These are phyloP conservation scores for Eutrema yunnanense DNA, from an alignment of 345 rosid species.

Conservation along the genomic window DNA sequence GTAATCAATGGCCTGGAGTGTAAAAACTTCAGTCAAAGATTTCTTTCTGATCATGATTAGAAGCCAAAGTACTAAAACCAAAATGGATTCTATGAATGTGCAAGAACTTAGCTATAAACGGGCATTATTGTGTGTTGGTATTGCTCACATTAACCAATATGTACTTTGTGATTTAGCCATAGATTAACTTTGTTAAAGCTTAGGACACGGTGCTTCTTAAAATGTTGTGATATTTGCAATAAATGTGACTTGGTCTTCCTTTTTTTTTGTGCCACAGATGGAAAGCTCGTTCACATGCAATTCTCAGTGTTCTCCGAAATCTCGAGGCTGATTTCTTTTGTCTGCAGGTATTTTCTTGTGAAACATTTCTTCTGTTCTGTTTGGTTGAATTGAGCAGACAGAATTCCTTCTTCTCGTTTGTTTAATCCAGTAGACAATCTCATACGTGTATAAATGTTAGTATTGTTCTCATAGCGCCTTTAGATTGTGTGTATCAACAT, in stretches of 20 bases:
- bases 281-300: conserved; percentile 78
- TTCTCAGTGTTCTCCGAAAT: conserved; percentile 53
- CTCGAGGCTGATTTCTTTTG: conserved; percentile 72
- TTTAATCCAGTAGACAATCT: neutral
- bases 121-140: neutral
- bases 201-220: neutral
- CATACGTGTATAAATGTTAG: neutral
- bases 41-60: neutral
- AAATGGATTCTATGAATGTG: neutral
- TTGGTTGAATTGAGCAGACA: neutral
- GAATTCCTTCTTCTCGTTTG: neutral
- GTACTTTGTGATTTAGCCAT: neutral
- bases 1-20: neutral
- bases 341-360: conserved; percentile 53
- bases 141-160: neutral
- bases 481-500: neutral
- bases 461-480: neutral
- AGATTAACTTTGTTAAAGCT: neutral
- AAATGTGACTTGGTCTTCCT: neutral
- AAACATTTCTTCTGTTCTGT: neutral
- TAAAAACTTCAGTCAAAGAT: neutral
- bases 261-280: conserved; percentile 43
- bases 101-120: neutral
- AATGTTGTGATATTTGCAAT: neutral
- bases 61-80: neutral